Conservation (phyloP, 179 eudicot genomes). For the Vitellaria paradoxa region DNA sequence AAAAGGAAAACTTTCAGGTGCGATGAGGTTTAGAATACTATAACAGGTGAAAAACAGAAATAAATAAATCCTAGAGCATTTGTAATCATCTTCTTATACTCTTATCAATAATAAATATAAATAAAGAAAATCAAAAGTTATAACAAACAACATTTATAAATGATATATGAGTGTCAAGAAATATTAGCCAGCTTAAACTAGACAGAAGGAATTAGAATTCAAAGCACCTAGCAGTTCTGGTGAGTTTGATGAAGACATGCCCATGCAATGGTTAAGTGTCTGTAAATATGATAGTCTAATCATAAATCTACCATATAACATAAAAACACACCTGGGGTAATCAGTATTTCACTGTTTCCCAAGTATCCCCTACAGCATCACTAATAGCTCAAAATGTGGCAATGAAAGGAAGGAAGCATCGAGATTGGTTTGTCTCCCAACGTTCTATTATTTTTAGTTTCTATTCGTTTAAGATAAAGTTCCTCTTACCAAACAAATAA, state of each 20-base stretch:
- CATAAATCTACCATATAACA: background rate
- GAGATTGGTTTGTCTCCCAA: background rate
- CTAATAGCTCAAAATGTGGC: background rate
- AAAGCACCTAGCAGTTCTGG: conserved; percentile 1
- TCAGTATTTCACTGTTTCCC: background rate
- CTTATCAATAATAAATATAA: background rate
- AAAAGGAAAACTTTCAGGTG: background rate
- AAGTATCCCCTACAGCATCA: background rate
- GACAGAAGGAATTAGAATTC: background rate
- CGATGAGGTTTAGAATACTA: background rate
- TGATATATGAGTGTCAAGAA: background rate
- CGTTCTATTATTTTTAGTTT: background rate
- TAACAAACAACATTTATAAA: conserved; percentile 3
- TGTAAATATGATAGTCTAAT: background rate
- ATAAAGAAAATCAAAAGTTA: background rate
- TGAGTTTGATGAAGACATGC: background rate
- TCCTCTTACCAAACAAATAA: background rate
- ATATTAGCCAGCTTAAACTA: background rate
- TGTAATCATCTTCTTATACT: background rate
- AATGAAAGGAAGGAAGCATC: background rate
- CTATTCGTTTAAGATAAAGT: background rate
- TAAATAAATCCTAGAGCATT: background rate
- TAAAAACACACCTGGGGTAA: background rate
- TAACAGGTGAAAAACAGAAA: background rate
- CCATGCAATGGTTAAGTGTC: background rate